Evolutionary conservation across 495 filamentous ascomycete species (phyloP), one percentile per base, ranked within the genome.

Genomic region (Cercophora sp.): DNA sequence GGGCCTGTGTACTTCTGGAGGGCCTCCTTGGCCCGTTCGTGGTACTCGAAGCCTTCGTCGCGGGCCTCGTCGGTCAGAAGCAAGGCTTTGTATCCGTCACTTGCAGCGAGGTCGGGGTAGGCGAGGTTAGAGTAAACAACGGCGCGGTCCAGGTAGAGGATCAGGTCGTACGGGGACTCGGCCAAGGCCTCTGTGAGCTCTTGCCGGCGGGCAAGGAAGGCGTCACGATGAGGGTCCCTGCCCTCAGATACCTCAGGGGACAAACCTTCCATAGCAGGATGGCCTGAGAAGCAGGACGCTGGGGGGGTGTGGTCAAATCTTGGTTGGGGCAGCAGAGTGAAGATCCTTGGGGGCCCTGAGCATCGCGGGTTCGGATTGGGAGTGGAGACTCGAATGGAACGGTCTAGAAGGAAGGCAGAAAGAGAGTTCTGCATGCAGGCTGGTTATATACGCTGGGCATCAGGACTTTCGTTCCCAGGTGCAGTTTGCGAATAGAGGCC

Each of bases 1-100:
- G 58, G 64, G 6, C 54, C 23, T 0, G 60, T 27, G 43, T 75
- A 68, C 5, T 49, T 35, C 11, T 56, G 35, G 8, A 81, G 58
- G 9, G 74, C 67, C n/a, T 72, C 69, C 23, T 62, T 22, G 31
- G 81, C 82, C 45, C 72, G 56, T 6, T 82, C 71, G 60, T 88
- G 81, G 57, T 84, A 87, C 64, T 88, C 86, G 55, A 79, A 80
- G 52, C 71, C 64, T 54, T 85, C 82, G 48, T 93, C 85, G 48
- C 76, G 64, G 20, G 91, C 78, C 48, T 92, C 89, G 59, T 98
- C 93, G 16, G 85, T 74, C 35, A 97, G 73, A 9, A 96, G 81
- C 2, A 98, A 78, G 1, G 91, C 89, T 35, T 87, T 84, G 66
- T 98, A 97, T 1, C 89, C 88, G 68, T 96, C 93, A 34, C 89